Evolutionary conservation across 148 eudicot species (phyloP).

Genomic region (Camellia lanceoleosa): DNA sequence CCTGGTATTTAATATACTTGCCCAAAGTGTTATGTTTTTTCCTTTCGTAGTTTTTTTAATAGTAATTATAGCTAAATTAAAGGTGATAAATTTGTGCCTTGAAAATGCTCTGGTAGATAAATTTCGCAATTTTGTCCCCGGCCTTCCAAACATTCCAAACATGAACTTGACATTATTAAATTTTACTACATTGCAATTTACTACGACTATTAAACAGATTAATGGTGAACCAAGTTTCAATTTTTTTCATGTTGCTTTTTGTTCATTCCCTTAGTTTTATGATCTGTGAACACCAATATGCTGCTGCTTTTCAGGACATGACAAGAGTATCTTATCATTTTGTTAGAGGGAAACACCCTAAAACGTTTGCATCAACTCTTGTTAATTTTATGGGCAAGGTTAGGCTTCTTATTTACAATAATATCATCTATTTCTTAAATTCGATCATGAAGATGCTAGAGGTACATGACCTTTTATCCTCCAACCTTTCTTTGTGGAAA

Average conservation of each 20-base stretch:
- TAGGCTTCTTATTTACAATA: conserved; percentile 19
- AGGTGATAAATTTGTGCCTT: background rate
- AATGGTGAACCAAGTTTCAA: background rate
- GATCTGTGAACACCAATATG: background rate
- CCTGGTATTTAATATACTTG: too few species aligned
- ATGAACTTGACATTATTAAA: background rate
- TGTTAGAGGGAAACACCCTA: conserved; percentile 75
- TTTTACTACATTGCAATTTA: background rate
- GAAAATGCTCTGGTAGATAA: background rate
- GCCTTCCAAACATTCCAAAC: background rate
- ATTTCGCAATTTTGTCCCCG: background rate
- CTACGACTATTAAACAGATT: background rate
- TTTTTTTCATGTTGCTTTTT: background rate
- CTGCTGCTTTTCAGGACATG: conserved; percentile 67
- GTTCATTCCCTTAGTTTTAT: background rate
- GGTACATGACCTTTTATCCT: conserved; percentile 6
- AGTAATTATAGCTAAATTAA: background rate
- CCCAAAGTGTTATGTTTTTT: too few species aligned
- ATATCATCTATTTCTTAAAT: conserved; percentile 7
- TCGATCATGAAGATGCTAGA: background rate
- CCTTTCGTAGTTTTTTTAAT: background rate
- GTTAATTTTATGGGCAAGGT: conserved; percentile 91
- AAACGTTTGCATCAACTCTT: conserved; percentile 72
- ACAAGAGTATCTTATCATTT: conserved; percentile 78
- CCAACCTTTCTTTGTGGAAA: conserved; percentile 7